Conservation (phyloP, 345 rosid genomes). For the Salix koriyanagi region DNA sequence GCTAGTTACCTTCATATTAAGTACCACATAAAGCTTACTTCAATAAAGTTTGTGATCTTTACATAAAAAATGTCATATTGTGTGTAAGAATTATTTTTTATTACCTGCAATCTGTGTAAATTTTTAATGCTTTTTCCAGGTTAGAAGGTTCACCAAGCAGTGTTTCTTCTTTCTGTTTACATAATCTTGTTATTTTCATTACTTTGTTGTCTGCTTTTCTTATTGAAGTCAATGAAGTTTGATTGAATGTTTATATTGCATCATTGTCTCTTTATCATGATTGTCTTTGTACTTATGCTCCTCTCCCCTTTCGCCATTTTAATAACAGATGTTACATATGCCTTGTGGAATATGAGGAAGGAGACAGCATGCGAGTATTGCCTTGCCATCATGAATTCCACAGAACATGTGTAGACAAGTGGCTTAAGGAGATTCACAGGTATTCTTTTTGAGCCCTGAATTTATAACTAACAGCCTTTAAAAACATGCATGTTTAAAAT, state of each 20-base stretch:
- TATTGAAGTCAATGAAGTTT: background rate
- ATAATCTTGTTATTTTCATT: background rate
- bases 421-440: constrained; percentile 99
- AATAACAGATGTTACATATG: constrained; percentile 83
- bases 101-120: background rate
- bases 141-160: background rate
- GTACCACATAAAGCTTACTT: background rate
- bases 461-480: background rate
- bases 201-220: background rate
- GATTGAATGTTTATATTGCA: background rate
- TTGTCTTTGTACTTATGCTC: background rate
- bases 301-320: background rate
- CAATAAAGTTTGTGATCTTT: background rate
- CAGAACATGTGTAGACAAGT: constrained; percentile 76
- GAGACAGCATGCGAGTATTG: constrained; percentile 71
- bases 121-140: background rate
- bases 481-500: background rate
- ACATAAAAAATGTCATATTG: background rate
- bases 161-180: background rate
- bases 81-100: background rate
- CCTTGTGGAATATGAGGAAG: constrained; percentile 95
- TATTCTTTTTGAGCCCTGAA: constrained; percentile 17
- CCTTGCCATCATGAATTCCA: constrained; percentile 95
- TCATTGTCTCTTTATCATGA: background rate
- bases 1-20: background rate